Base-by-base conservation (phyloP, 2,329 filamentous ascomycete species). In the Hawksworthiomyces lignivorus region DNA sequence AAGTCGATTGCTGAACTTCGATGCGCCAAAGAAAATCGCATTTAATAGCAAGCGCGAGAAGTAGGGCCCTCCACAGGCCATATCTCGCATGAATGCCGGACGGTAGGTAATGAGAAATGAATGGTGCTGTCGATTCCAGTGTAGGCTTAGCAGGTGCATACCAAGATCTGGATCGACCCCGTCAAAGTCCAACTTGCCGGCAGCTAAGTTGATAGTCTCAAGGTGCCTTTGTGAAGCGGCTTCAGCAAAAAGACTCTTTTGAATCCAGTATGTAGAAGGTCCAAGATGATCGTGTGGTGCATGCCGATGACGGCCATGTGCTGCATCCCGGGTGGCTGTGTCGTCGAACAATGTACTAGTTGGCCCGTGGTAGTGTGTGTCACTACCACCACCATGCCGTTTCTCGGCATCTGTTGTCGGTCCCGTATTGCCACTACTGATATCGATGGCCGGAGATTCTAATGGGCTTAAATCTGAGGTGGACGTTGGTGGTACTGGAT, bases 121-220 rank as follows among this genome's bases (percentile, higher is more conserved):
- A 39, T 70, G 64, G 44, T 73, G 70, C 45, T 75, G 70, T 5
- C 71, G 65, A 49, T 70, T 75, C 69, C 70, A 75, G 41, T 74
- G 68, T 1, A 76, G 52, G 3, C 62, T 61, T 0, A 76, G 56
- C 5, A 77, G 53, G 38, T 75, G 68, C 58, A 73, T 66, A 4
- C 64, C 72, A 7, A 75, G 50, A 11, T 73, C 67, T 0, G 70
- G 64, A 24, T 72, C 65, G 2, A 76, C 64, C 1, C 71, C 72
- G 49, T 77, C 72, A 51, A 78, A 75, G 50, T 77, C 72, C 4
- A 75, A 61, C 40, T 65, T 65, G 1, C 62, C 63, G 14, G 62
- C 55, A 5, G 60, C 56, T 30, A 67, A 60, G 46, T 75, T 68
- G 41, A 73, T 56, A 1, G 61, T 59, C 43, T 76, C 72, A 9